Percentiles rank a stretch among this genome's conserved stretches.
phyloP scores from a whole-genome alignment of 1,284 basidiomycete species.

The Naganishia sp. region DNA sequence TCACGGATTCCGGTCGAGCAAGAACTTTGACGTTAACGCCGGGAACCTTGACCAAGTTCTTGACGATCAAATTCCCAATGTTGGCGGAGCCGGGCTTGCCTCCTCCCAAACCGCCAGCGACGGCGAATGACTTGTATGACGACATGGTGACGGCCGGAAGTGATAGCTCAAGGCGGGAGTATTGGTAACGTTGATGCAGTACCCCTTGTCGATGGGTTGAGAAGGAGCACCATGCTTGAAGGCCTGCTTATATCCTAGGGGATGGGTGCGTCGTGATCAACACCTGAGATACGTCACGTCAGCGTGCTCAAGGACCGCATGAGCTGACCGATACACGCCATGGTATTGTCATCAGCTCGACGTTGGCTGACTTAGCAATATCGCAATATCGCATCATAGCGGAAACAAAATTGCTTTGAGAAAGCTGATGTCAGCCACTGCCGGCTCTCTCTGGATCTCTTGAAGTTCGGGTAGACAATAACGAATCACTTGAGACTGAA shows the following conservation, averaged over 20 bases:
- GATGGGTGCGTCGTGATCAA: not conserved
- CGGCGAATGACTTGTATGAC: constrained; percentile 34
- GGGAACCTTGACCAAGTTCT: constrained; percentile 22
- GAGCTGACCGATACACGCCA: not conserved
- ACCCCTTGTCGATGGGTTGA: not conserved
- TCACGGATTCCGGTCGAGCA: constrained; percentile 29
- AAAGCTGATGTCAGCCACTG: not conserved
- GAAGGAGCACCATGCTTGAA: not conserved
- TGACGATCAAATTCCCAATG: constrained; percentile 34
- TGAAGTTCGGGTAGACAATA: too few relatives aligned
- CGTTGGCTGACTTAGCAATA: not conserved
- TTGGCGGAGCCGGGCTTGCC: constrained; percentile 19
- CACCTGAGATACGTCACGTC: not conserved
- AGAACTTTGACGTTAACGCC: constrained; percentile 32
- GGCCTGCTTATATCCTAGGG: not conserved
- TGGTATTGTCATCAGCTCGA: not conserved
- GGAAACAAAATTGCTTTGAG: not conserved
- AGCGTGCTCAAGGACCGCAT: not conserved
- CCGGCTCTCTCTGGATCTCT: too few relatives aligned
- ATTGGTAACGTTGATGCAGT: not conserved
- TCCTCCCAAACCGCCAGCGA: constrained; percentile 33
- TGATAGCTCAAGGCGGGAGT: not conserved
- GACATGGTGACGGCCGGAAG: not conserved
- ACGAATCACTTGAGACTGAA: too few relatives aligned
- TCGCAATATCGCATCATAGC: not conserved